phyloP scores from a whole-genome alignment of 169 alveolate genomes.

The Plasmodium ovale region DNA sequence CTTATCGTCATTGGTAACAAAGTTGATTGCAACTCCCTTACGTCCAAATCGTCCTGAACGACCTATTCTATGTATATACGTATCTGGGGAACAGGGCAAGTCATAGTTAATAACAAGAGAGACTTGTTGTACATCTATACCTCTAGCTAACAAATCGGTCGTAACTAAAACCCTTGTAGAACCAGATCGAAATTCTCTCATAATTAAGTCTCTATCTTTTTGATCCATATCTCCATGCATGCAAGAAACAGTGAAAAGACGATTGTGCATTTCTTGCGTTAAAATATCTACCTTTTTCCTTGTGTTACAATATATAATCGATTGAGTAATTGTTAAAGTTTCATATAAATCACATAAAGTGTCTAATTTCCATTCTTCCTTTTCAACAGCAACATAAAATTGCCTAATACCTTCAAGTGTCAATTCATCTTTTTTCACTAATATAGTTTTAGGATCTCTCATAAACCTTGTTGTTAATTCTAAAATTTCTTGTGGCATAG shows the following conservation, averaged over 20 bases:
- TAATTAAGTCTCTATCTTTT: constrained; percentile 97
- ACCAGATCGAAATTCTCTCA: constrained; percentile 97
- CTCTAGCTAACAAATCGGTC: constrained; percentile 99
- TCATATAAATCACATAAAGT: constrained; percentile 98
- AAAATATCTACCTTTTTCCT: constrained; percentile 97
- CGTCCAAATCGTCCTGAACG: constrained; percentile 99
- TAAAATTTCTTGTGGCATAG: constrained; percentile 98
- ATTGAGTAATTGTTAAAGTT: constrained; percentile 98
- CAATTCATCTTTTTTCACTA: constrained; percentile 98
- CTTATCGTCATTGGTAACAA: constrained; percentile 92
- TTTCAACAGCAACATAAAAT: constrained; percentile 97
- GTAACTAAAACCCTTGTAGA: constrained; percentile 97
- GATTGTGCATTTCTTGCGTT: constrained; percentile 97
- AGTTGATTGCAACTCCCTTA: constrained; percentile 99
- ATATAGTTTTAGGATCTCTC: constrained; percentile 98
- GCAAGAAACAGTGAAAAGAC: constrained; percentile 95
- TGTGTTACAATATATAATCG: constrained; percentile 99
- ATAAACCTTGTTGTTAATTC: constrained; percentile 98
- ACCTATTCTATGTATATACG: constrained; percentile 99
- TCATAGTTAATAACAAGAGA: constrained; percentile 98
- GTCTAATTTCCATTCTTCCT: constrained; percentile 99
- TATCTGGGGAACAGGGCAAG: constrained; percentile 97
- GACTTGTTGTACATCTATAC: constrained; percentile 99
- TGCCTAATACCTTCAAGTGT: constrained; percentile 99
- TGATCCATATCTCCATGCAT: constrained; percentile 99